Base-by-base conservation (phyloP, 495 filamentous ascomycete species). In the Delitschia confertaspora region DNA sequence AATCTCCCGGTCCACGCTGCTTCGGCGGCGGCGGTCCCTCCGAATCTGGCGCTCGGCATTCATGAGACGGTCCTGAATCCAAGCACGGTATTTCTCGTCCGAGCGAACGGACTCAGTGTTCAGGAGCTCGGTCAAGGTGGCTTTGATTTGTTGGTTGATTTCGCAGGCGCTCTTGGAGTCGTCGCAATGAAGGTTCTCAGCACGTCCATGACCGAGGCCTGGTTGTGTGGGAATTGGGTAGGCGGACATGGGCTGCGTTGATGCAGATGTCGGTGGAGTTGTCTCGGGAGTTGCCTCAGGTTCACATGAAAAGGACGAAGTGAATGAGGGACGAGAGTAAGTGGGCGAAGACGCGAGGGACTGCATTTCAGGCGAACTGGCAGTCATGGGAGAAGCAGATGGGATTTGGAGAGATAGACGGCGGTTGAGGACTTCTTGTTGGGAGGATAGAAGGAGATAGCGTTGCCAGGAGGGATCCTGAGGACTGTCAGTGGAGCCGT, bases 121-220 rank as follows among this genome's bases (percentile, higher is more conserved):
- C 42, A 82, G 69, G 19, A 82, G 65, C 53, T 78, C 76, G 3
- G 78, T 82, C 47, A 82, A 57, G 8, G 75, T 74, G 11, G 69
- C 65, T 61, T 82, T 82, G 59, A 80, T 78, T 33, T 75, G 68
- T 51, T 75, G 69, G 62, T 79, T 81, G 58, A 81, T 70, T 33
- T 73, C 62, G 59, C 67, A 72, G 21, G 78, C 65, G 40, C 78
- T 70, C 43, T 72, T 72, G 11, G 66, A 55, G 11, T 69, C 71
- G 34, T 77, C 45, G n/a, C 13, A n/a, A 3, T 26, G 22, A 4
- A 27, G 20, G 27, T 51, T 20, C 20, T 57, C 53, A 39, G 25
- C 3, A 16, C 8, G 27, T 26, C 38, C 11, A 24, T 51, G 47
- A 18, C 31, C 29, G 17, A 41, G 21, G 26, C 43, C 47, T 13